These are phyloP conservation scores for Saturnispora serradocipensis DNA, from an alignment of 805 yeast genomes.

Conservation along the genomic window DNA sequence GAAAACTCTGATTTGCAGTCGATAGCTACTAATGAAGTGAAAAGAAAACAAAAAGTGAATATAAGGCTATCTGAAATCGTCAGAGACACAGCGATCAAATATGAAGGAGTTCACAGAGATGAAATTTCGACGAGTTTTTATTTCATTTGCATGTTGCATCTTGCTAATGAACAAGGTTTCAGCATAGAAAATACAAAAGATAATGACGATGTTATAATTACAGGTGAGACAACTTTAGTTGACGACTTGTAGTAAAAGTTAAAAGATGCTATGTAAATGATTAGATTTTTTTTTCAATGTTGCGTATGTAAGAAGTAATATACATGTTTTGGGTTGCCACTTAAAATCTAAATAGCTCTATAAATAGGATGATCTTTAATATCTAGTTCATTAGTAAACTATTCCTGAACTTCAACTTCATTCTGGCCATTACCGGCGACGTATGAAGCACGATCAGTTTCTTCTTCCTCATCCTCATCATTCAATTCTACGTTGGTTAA, in stretches of 20 bases:
- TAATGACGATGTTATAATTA: constrained; percentile 17
- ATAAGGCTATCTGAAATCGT: constrained; percentile 18
- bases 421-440: background rate
- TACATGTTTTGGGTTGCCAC: background rate
- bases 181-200: constrained; percentile 38
- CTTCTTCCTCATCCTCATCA: constrained; percentile 14
- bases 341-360: background rate
- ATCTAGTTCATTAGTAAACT: background rate
- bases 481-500: constrained; percentile 19
- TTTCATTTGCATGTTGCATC: constrained; percentile 72
- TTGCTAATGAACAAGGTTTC: constrained; percentile 81
- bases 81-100: constrained; percentile 31
- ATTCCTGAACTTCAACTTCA: background rate
- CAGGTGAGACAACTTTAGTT: constrained; percentile 2
- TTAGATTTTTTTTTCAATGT: no score
- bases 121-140: constrained; percentile 81
- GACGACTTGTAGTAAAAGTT: background rate
- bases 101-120: constrained; percentile 44
- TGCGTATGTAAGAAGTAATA: background rate
- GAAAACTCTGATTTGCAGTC: background rate
- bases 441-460: constrained; percentile 2
- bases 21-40: background rate
- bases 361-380: background rate
- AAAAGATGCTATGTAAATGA: background rate
- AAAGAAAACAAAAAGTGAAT: constrained; percentile 6